These are phyloP conservation scores for Phytophthora tentaculata DNA, from an alignment of 352 stramenopile species.

Conservation along the genomic window DNA sequence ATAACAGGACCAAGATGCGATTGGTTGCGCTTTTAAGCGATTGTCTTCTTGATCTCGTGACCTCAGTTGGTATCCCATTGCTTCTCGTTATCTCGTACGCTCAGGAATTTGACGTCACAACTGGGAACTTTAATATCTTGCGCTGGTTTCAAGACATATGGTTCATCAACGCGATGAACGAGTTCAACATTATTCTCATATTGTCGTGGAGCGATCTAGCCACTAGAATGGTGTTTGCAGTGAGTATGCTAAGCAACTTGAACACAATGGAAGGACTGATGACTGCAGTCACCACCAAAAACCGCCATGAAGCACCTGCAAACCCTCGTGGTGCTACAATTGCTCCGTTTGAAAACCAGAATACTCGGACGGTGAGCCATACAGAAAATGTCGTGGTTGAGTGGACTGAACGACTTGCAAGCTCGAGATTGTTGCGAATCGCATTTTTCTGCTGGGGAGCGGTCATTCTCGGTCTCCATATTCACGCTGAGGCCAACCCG, in stretches of 20 bases:
- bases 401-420: conserved; percentile 17
- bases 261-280: conserved; percentile 38
- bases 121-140: conserved; percentile 24
- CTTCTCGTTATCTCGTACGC: conserved; percentile 34
- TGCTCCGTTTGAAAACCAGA: conserved; percentile 10
- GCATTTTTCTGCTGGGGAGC: conserved; percentile 39
- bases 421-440: conserved; percentile 19
- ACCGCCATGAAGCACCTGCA: neutral
- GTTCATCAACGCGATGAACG: conserved; percentile 40
- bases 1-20: conserved; percentile 34
- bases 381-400: conserved; percentile 6
- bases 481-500: conserved; percentile 26
- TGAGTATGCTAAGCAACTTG: conserved; percentile 43
- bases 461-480: conserved; percentile 33
- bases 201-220: conserved; percentile 35
- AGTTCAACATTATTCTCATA: conserved; percentile 43
- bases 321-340: conserved; percentile 15
- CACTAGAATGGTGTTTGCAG: conserved; percentile 35
- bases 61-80: conserved; percentile 33
- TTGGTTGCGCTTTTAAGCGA: conserved; percentile 31
- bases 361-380: neutral
- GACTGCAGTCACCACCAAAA: conserved; percentile 7
- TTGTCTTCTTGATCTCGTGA: conserved; percentile 38
- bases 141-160: conserved; percentile 42
- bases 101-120: conserved; percentile 17